Percentiles rank a stretch among this genome's conserved stretches.
phyloP scores from a whole-genome alignment of 345 rosid genomes.

The Arabidopsis thaliana region DNA sequence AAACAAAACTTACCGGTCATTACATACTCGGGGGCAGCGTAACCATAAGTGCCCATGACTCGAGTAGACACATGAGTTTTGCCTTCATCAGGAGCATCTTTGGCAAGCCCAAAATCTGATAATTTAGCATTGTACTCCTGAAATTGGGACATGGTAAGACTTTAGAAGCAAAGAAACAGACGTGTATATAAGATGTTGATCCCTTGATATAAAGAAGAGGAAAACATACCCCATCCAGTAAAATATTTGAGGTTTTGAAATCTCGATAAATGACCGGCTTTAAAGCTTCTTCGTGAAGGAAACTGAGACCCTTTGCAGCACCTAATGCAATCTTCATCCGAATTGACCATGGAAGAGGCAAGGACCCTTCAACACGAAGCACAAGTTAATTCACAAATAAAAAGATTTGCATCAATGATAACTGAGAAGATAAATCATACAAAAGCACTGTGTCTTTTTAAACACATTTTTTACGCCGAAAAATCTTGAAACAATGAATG shows the following conservation, averaged over 20 bases:
- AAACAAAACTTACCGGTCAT: conserved; percentile 71
- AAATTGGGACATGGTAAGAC: conserved; percentile 32
- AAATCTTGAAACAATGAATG: not conserved
- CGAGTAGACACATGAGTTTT: conserved; percentile 89
- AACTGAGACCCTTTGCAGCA: conserved; percentile 95
- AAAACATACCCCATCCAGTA: conserved; percentile 80
- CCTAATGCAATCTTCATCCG: conserved; percentile 96
- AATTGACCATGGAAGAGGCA: conserved; percentile 98
- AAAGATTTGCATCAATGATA: not conserved
- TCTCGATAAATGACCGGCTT: conserved; percentile 96
- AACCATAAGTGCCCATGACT: conserved; percentile 92
- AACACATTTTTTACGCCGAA: conserved; percentile 8
- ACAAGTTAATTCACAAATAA: conserved; percentile 4
- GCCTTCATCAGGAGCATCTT: conserved; percentile 87
- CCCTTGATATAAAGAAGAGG: not conserved
- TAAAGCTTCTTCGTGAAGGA: conserved; percentile 97
- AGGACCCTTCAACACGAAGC: conserved; percentile 57
- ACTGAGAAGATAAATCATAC: conserved; percentile 1
- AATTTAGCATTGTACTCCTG: conserved; percentile 93
- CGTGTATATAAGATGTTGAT: too few relatives aligned
- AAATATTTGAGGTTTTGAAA: conserved; percentile 94
- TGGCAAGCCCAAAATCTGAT: conserved; percentile 87
- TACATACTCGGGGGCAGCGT: conserved; percentile 89
- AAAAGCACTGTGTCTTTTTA: conserved; percentile 8
- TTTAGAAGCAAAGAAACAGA: conserved; percentile 13